Conservation (phyloP, 1,139 yeast species). For the Wickerhamiella infanticola region DNA sequence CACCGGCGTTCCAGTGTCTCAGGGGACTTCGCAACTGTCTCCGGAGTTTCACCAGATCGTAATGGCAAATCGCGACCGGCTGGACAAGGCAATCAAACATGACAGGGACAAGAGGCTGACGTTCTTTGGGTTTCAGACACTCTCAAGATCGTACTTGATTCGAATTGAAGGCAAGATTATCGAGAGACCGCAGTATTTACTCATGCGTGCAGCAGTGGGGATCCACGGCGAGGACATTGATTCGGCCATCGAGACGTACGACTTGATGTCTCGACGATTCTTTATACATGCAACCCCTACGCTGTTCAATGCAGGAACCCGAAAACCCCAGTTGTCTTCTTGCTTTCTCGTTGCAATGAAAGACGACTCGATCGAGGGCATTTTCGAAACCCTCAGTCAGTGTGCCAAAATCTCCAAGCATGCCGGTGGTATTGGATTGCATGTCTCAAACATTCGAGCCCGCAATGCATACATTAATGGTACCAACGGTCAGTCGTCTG, state of each 20-base stretch:
- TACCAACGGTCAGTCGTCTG: constrained; percentile 62
- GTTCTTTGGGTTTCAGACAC: constrained; percentile 63
- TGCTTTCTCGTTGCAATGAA: constrained; percentile 69
- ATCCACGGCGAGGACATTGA: constrained; percentile 54
- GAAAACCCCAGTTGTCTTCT: constrained; percentile 58
- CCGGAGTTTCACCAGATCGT: constrained; percentile 41
- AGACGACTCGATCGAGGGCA: constrained; percentile 70
- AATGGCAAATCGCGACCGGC: constrained; percentile 34
- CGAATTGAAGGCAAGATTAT: constrained; percentile 43
- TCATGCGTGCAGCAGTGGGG: constrained; percentile 68
- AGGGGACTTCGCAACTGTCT: constrained; percentile 53
- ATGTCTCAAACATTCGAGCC: constrained; percentile 57
- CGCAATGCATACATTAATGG: constrained; percentile 62
- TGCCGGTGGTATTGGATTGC: constrained; percentile 77
- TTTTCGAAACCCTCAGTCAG: constrained; percentile 58
- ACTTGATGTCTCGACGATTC: constrained; percentile 56
- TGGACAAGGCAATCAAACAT: constrained; percentile 49
- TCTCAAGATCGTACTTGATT: constrained; percentile 54
- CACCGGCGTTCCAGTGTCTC: constrained; percentile 35
- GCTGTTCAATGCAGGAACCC: constrained; percentile 66
- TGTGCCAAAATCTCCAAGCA: constrained; percentile 66
- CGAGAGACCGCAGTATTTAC: constrained; percentile 68
- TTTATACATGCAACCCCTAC: constrained; percentile 78
- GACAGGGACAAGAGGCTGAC: constrained; percentile 52
- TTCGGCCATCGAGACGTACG: constrained; percentile 34